Percentiles rank a stretch among this genome's conserved stretches.
Evolutionary conservation across 116 monocot genomes (phyloP).

Genomic region (Papilionanthe hybrid): DNA sequence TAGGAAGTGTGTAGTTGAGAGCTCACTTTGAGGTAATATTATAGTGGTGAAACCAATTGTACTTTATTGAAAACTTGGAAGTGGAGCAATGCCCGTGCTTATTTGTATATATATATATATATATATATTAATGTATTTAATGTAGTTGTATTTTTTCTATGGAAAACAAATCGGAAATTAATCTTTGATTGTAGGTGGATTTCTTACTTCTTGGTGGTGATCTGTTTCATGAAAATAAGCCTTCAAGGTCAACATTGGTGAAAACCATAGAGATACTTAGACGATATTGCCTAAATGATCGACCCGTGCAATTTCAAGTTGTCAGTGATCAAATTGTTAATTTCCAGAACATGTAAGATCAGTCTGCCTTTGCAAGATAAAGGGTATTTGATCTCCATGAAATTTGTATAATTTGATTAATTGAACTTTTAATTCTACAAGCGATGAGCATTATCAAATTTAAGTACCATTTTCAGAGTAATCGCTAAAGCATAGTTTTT

Average conservation of each 20-base stretch:
- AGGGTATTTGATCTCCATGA: background rate
- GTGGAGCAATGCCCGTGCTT: no score
- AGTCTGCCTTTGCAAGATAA: background rate
- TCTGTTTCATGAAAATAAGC: conserved; percentile 98
- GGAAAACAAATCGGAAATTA: background rate
- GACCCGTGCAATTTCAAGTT: conserved; percentile 90
- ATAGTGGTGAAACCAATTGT: no score
- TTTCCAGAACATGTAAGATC: conserved; percentile 77
- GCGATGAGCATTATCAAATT: background rate
- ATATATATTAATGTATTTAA: background rate
- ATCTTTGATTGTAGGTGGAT: conserved; percentile 64
- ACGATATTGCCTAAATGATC: conserved; percentile 81
- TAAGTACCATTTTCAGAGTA: background rate
- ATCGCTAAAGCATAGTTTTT: background rate
- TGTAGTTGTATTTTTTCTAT: no score
- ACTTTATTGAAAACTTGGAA: no score
- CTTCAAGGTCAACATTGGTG: conserved; percentile 86
- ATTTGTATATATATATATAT: background rate
- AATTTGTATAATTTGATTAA: background rate
- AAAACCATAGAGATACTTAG: conserved; percentile 89
- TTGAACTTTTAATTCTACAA: background rate
- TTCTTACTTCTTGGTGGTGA: conserved; percentile 96
- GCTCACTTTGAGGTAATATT: no score
- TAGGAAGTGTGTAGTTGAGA: no score
- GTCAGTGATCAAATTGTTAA: conserved; percentile 97